Evolutionary conservation across 768 basidiomycete genomes (phyloP).

Genomic region (Tricholoma bakamatsutake): DNA sequence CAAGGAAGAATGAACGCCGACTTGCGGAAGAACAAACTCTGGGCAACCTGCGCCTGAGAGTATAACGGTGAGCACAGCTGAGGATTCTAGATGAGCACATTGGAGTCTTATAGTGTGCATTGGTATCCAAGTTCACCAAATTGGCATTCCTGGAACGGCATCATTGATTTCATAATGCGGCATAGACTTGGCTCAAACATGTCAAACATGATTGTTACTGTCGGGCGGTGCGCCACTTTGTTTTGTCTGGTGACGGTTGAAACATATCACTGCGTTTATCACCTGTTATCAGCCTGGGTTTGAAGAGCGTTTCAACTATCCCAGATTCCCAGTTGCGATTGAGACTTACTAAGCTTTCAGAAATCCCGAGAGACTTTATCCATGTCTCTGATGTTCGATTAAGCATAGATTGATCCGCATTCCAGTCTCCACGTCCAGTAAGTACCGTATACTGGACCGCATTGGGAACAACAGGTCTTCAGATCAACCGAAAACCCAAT

Average conservation of each 20-base stretch:
- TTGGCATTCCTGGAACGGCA: not conserved
- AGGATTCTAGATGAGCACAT: slow-evolving; percentile 19
- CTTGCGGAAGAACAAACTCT: slow-evolving; percentile 38
- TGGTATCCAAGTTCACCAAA: not conserved
- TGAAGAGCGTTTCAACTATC: not conserved
- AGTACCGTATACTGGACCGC: no score
- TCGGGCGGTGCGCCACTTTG: not conserved
- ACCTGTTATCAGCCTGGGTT: no score
- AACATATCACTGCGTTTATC: no score
- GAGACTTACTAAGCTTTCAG: no score
- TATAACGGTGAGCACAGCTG: slow-evolving; percentile 40
- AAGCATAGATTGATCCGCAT: no score
- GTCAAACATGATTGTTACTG: not conserved
- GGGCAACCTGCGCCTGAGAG: slow-evolving; percentile 43
- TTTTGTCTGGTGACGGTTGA: not conserved
- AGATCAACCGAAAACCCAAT: no score
- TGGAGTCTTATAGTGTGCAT: slow-evolving; percentile 28
- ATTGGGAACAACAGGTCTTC: no score
- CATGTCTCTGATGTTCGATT: no score
- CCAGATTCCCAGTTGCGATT: no score
- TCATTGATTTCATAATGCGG: not conserved
- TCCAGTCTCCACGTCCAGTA: no score
- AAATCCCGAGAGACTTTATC: no score
- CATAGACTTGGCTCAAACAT: not conserved
- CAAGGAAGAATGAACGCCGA: slow-evolving; percentile 24